Percentiles rank a stretch among this genome's conserved stretches.
phyloP scores from a whole-genome alignment of 805 yeast species.

The Ogataea paraovalis region DNA sequence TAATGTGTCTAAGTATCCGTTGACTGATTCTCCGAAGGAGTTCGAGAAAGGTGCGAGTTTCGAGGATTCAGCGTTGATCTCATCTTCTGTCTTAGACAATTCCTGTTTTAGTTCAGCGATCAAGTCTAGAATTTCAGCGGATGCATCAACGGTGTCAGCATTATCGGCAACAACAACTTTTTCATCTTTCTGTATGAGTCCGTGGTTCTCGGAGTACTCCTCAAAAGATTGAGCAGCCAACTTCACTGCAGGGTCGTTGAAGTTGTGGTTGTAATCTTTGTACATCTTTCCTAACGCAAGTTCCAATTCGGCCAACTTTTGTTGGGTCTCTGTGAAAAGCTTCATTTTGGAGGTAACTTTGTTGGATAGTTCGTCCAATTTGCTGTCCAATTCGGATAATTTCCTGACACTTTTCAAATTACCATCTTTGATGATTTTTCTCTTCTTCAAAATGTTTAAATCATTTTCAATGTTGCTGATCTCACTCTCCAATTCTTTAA shows the following conservation, averaged over 20 bases:
- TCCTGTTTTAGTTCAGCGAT: slow-evolving; percentile 7
- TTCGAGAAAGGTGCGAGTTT: background rate
- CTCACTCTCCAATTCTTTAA: slow-evolving; percentile 1
- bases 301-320: slow-evolving; percentile 36
- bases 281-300: slow-evolving; percentile 45
- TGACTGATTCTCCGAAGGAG: no score
- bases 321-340: slow-evolving; percentile 18
- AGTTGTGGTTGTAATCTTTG: slow-evolving; percentile 69
- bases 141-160: background rate
- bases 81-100: slow-evolving; percentile 3
- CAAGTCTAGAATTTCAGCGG: slow-evolving; percentile 1
- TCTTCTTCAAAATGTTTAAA: slow-evolving; percentile 2
- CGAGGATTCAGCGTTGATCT: slow-evolving; percentile 1
- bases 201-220: slow-evolving; percentile 37
- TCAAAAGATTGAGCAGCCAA: slow-evolving; percentile 56
- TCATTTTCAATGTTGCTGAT: slow-evolving; percentile 6
- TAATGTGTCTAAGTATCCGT: background rate
- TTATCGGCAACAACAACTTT: background rate
- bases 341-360: slow-evolving; percentile 6
- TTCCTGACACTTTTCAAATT: background rate
- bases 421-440: background rate
- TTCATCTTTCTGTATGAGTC: background rate
- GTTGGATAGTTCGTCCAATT: slow-evolving; percentile 4
- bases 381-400: slow-evolving; percentile 12
- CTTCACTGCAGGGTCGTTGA: slow-evolving; percentile 86